These are phyloP conservation scores for Mycena polygramma DNA, from an alignment of 768 basidiomycete species.

Conservation along the genomic window DNA sequence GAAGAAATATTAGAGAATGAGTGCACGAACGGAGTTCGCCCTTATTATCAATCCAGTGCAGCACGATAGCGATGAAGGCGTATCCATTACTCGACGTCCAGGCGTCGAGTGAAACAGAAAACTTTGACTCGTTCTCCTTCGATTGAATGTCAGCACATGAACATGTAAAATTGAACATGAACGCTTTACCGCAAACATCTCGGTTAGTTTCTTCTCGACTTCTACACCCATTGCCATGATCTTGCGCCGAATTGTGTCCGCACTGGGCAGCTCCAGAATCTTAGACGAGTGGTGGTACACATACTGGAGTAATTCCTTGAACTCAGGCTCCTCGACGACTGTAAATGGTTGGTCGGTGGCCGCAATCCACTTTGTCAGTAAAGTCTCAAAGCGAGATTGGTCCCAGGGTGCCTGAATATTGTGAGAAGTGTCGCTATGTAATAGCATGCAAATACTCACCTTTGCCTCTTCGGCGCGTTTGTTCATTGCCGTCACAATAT, in stretches of 20 bases:
- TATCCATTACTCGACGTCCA: slow-evolving; percentile 1
- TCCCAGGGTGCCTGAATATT: neutral
- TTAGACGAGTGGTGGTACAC: neutral
- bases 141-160: neutral
- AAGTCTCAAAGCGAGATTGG: neutral
- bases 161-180: neutral
- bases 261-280: neutral
- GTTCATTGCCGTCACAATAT: neutral
- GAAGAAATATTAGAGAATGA: neutral
- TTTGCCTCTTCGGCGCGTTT: neutral
- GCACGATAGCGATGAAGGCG: neutral
- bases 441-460: neutral
- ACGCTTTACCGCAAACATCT: neutral
- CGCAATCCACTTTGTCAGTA: neutral
- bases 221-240: neutral
- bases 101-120: neutral
- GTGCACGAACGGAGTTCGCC: neutral
- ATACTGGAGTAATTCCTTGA: neutral
- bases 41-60: neutral
- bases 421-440: too few relatives aligned
- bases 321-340: neutral
- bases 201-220: neutral
- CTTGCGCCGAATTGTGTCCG: neutral
- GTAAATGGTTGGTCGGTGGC: neutral
- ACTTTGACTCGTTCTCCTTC: neutral